phyloP scores from a whole-genome alignment of 2,329 filamentous ascomycete genomes.

The Fusarium scirpi region DNA sequence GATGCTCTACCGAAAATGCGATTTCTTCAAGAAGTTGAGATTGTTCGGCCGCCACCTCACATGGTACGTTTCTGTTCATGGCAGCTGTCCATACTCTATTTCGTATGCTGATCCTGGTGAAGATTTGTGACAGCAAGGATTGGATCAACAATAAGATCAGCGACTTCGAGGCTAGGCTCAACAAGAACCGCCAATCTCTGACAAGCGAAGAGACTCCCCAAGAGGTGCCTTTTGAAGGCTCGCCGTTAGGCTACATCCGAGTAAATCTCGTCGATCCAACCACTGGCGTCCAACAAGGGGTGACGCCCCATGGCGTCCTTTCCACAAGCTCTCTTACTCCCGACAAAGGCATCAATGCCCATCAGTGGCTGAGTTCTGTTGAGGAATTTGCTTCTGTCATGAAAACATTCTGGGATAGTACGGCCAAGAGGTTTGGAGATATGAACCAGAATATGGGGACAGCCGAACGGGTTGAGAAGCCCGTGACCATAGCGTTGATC shows the following conservation, averaged over 20 bases:
- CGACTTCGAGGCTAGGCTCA: neutral
- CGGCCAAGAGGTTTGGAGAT: neutral
- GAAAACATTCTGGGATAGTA: neutral
- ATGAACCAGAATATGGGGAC: neutral
- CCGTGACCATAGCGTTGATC: neutral
- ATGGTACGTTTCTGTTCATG: neutral
- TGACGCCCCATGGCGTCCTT: neutral
- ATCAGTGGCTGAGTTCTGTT: neutral
- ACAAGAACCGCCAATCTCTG: neutral
- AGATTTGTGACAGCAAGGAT: neutral
- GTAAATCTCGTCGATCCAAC: neutral
- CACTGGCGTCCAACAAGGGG: neutral
- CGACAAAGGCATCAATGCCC: neutral
- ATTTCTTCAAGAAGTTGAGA: neutral
- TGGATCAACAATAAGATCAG: neutral
- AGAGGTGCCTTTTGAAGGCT: neutral
- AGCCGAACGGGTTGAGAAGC: neutral
- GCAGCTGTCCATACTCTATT: fast-evolving
- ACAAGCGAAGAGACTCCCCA: fast-evolving
- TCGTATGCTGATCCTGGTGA: neutral
- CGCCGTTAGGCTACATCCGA: neutral
- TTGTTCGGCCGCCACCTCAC: neutral
- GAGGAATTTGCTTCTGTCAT: neutral
- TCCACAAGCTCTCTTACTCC: neutral
- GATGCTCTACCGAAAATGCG: neutral